These are phyloP conservation scores for Trichosanthes cucumerina DNA, from an alignment of 306 rosid species.

Conservation along the genomic window DNA sequence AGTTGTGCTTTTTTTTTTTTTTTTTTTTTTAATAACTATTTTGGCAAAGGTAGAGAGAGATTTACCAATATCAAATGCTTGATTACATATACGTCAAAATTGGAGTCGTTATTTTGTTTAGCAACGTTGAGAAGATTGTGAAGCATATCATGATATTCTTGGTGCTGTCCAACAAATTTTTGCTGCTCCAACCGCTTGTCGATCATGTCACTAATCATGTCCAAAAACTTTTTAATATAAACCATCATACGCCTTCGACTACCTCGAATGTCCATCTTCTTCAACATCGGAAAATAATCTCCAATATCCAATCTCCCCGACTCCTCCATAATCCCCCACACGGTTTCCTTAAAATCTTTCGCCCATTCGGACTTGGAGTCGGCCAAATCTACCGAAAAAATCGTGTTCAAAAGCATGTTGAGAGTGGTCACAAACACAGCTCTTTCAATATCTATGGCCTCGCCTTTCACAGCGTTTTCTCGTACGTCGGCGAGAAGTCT, in stretches of 20 bases:
- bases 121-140: not conserved
- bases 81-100: not conserved
- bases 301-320: conserved; percentile 30
- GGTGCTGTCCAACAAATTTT: too few relatives aligned
- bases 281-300: conserved; percentile 41
- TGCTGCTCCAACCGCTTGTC: conserved; percentile 19
- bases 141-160: not conserved
- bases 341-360: not conserved
- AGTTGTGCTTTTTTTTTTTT: too few relatives aligned
- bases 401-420: conserved; percentile 29
- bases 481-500: not conserved
- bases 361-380: not conserved
- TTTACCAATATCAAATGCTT: not conserved
- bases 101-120: not conserved
- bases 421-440: conserved; percentile 28
- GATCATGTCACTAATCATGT: conserved; percentile 33
- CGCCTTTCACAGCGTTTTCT: conserved; percentile 3
- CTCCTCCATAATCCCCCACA: conserved; percentile 43
- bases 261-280: conserved; percentile 48
- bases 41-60: too few relatives aligned
- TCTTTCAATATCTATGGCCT: conserved; percentile 32
- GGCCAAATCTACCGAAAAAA: conserved; percentile 30
- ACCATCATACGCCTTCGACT: conserved; percentile 35
- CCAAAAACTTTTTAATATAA: conserved; percentile 35
- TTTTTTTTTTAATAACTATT: too few relatives aligned